Percentiles rank a stretch among this genome's conserved stretches.
Evolutionary conservation across 2,329 filamentous ascomycete genomes (phyloP).

Genomic region (Penicillium sp.): DNA sequence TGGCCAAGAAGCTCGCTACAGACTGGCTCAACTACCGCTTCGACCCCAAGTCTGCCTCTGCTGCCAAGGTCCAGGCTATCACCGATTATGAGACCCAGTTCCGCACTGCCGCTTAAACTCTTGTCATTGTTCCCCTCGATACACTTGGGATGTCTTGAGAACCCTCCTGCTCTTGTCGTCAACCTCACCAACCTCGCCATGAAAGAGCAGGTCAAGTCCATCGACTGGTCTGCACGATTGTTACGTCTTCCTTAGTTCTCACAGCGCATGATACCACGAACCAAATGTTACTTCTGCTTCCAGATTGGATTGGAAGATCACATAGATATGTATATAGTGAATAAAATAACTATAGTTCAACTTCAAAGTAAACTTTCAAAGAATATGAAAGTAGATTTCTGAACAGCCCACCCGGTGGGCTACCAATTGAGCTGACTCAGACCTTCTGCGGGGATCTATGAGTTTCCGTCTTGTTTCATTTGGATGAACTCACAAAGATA

Average conservation of each 20-base stretch:
- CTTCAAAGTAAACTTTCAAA: not conserved
- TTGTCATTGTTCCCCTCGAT: not conserved
- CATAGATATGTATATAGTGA: constrained; percentile 20
- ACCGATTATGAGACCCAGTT: constrained; percentile 44
- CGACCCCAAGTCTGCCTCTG: constrained; percentile 64
- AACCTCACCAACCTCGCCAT: not conserved
- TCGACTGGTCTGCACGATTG: not conserved
- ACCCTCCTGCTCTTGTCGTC: not conserved
- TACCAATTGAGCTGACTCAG: constrained; percentile 23
- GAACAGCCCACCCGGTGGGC: too few relatives aligned
- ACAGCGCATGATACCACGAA: constrained; percentile 34
- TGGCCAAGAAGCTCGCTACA: constrained; percentile 71
- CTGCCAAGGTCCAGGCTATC: constrained; percentile 57
- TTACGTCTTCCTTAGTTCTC: constrained; percentile 11
- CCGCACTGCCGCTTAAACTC: constrained; percentile 17
- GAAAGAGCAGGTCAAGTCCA: not conserved
- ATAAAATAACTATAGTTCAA: constrained; percentile 2
- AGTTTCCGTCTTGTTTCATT: constrained; percentile 27
- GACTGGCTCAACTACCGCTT: constrained; percentile 86
- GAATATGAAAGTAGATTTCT: too few relatives aligned
- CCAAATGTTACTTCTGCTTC: constrained; percentile 16
- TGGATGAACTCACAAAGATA: not conserved
- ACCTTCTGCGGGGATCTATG: constrained; percentile 37
- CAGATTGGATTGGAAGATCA: constrained; percentile 14
- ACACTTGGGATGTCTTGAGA: not conserved